Conservation (phyloP, 345 rosid species). For the Theobroma cacao region DNA sequence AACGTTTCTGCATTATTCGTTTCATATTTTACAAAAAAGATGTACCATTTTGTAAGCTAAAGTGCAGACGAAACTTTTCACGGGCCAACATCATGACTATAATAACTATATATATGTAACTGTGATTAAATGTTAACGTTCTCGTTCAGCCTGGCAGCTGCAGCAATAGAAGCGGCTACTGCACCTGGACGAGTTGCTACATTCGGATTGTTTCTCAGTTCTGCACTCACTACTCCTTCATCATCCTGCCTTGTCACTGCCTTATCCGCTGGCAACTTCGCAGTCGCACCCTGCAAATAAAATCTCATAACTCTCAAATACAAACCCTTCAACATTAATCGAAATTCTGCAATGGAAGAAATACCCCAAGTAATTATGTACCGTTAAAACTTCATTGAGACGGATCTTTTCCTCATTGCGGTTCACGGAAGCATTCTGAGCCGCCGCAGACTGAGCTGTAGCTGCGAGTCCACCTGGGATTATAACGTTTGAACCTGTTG, state of each 20-base stretch:
- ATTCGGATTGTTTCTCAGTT: conserved; percentile 59
- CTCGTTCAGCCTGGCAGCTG: conserved; percentile 71
- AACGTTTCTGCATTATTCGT: not conserved
- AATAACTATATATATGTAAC: not conserved
- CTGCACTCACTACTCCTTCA: conserved; percentile 61
- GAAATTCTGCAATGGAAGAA: too few relatives aligned
- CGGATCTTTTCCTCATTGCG: conserved; percentile 55
- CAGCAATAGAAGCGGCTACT: conserved; percentile 58
- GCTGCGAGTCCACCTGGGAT: conserved; percentile 59
- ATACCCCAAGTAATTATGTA: not conserved
- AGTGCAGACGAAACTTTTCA: not conserved
- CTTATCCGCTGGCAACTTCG: conserved; percentile 53
- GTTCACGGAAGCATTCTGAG: conserved; percentile 37
- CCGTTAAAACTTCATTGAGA: conserved; percentile 46
- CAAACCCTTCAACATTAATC: not conserved
- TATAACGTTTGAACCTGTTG: conserved; percentile 45
- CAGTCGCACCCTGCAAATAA: conserved; percentile 44
- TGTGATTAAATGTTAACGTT: not conserved
- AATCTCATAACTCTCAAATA: not conserved
- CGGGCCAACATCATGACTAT: not conserved
- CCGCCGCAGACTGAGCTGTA: conserved; percentile 67
- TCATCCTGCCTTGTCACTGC: conserved; percentile 65
- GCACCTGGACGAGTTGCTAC: conserved; percentile 53
- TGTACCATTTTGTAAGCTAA: not conserved
- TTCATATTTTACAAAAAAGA: not conserved